Base-by-base conservation (phyloP, 805 yeast species). In the Metschnikowia koreensis region DNA sequence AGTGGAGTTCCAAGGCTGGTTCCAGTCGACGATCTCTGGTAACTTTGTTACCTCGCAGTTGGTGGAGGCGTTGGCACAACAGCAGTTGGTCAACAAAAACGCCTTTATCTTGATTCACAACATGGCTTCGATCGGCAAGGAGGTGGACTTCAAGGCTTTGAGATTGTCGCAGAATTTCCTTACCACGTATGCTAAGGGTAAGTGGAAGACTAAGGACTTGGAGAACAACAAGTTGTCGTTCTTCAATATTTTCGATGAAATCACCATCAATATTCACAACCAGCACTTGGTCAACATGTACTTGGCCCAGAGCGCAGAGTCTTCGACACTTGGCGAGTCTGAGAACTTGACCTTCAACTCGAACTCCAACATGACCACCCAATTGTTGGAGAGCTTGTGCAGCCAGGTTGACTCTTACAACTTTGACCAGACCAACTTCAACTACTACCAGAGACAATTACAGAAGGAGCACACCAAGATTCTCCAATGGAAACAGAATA, bases 1-100 rank as follows among this genome's bases (percentile, higher is more conserved):
- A 43, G 76, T 82, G 41, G 87, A 84, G 64, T 77, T 84, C 54
- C 80, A 84, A 56, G 97, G 97, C 34, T 89, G 92, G 90, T 89
- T 87, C 71, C 81, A 88, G 64, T 76, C 86, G 41, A 77, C 90
- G 29, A 72, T 75, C 47, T 79, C 87, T 38, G 94, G 94, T 43
- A 83, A 83, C 65, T 84, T 83, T 64, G 81, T 84, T 62, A 82
- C 84, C 53, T 78, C 81, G 49, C 81, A 81, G 49, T 75, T 87
- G 47, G 76, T 90, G 29, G 96, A 89, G 60, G 77, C 83, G 38
- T 76, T 89, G 71, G 81, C 83, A 43, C 81, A 80, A 53, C 81
- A 81, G 64, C 94, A 88, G 70, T 66, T 79, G 56, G 67, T 69
- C 57, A 74, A 74, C 64, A 80, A 81, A 62, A 81, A 81, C 48